phyloP scores from a whole-genome alignment of 306 rosid species.

The Prunus davidiana region DNA sequence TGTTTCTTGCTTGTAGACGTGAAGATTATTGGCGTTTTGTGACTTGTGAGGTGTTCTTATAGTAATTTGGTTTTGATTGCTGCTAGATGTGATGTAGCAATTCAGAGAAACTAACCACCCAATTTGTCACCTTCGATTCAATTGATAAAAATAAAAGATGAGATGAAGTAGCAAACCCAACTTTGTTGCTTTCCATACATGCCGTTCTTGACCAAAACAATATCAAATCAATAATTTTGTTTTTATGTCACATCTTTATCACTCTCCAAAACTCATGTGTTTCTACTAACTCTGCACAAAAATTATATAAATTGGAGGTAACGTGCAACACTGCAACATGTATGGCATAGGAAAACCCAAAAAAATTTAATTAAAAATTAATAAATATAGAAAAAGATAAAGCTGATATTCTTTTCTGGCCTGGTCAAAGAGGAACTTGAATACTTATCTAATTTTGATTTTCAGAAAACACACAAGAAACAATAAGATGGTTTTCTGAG shows the following conservation, averaged over 20 bases:
- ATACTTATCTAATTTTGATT: neutral
- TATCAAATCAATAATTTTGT: neutral
- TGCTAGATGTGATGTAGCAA: constrained; percentile 2
- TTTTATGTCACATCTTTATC: constrained; percentile 5
- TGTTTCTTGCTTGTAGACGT: neutral
- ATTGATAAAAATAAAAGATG: neutral
- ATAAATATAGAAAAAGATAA: neutral
- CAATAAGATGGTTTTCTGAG: neutral
- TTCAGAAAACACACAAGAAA: neutral
- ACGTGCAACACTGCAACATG: constrained; percentile 9
- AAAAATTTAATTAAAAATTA: neutral
- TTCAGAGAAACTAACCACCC: constrained; percentile 8
- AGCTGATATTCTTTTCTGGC: neutral
- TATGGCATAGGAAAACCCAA: neutral
- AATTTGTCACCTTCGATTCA: neutral
- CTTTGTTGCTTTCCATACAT: constrained; percentile 5
- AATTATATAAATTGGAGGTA: constrained; percentile 1
- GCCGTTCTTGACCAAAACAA: constrained; percentile 13
- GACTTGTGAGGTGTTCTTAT: neutral
- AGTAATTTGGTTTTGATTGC: neutral
- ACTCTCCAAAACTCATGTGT: neutral
- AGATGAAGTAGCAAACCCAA: constrained; percentile 11
- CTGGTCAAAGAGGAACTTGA: neutral
- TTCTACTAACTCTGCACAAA: constrained; percentile 15
- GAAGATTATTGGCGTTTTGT: neutral